phyloP scores from a whole-genome alignment of 2,329 filamentous ascomycete species.

The Trichoderma brevicompactum region DNA sequence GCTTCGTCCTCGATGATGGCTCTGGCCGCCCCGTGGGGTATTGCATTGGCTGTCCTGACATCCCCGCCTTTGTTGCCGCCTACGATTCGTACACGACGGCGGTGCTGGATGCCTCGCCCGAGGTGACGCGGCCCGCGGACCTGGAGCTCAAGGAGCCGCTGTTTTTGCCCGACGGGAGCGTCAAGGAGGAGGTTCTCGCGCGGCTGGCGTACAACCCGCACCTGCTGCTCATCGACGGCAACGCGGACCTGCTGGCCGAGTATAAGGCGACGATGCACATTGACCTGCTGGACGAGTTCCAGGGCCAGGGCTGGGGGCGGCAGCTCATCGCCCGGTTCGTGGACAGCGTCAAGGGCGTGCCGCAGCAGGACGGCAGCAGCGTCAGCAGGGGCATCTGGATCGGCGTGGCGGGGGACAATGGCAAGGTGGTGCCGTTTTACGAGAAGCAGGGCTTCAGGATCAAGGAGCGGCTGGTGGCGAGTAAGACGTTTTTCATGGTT shows the following conservation, averaged over 20 bases:
- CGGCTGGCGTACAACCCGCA: constrained; percentile 49
- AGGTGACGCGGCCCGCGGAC: constrained; percentile 34
- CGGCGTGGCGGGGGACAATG: constrained; percentile 52
- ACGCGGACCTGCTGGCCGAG: constrained; percentile 41
- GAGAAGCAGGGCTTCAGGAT: constrained; percentile 52
- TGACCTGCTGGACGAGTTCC: constrained; percentile 49
- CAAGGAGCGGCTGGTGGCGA: constrained; percentile 42
- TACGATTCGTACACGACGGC: constrained; percentile 47
- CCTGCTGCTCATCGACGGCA: constrained; percentile 47
- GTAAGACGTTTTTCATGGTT: constrained; percentile 49
- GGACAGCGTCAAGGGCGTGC: constrained; percentile 41
- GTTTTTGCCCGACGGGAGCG: constrained; percentile 34
- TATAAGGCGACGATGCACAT: constrained; percentile 56
- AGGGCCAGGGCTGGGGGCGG: constrained; percentile 51
- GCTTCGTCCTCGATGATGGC: constrained; percentile 56
- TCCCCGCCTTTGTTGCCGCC: constrained; percentile 44
- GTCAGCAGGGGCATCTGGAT: constrained; percentile 48
- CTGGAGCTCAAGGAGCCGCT: constrained; percentile 42
- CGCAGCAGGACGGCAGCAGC: constrained; percentile 17
- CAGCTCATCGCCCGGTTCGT: constrained; percentile 49
- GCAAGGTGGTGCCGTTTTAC: constrained; percentile 54
- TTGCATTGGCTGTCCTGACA: constrained; percentile 52
- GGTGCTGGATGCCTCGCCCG: constrained; percentile 41
- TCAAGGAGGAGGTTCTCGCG: constrained; percentile 41
- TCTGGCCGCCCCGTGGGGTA: constrained; percentile 52